Percentiles rank a stretch among this genome's conserved stretches.
Evolutionary conservation across 2,329 filamentous ascomycete species (phyloP).

Genomic region (Fusarium buharicum): DNA sequence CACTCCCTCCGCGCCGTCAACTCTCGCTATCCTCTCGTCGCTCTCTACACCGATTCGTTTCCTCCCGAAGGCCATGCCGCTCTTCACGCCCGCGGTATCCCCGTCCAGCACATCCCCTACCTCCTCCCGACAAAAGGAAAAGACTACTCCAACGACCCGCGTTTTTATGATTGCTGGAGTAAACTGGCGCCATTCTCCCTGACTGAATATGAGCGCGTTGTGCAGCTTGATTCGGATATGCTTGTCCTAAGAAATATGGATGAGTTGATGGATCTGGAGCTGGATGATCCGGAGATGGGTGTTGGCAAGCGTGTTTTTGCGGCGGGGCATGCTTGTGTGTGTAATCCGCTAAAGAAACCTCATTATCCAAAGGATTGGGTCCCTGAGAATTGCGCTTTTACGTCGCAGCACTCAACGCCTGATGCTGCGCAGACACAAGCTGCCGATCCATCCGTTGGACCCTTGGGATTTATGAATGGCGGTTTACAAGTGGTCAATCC

Average conservation of each 20-base stretch:
- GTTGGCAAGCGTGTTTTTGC: constrained; percentile 75
- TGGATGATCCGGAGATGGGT: constrained; percentile 62
- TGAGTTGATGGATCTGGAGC: constrained; percentile 84
- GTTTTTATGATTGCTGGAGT: constrained; percentile 91
- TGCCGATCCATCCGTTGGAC: constrained; percentile 57
- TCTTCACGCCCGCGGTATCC: constrained; percentile 75
- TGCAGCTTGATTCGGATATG: constrained; percentile 92
- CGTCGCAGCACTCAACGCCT: constrained; percentile 61
- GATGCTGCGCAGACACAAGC: constrained; percentile 58
- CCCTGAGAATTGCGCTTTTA: constrained; percentile 68
- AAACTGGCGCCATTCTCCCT: constrained; percentile 85
- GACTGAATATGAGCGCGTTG: constrained; percentile 79
- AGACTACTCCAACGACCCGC: constrained; percentile 79
- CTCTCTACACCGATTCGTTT: constrained; percentile 83
- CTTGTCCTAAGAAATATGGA: constrained; percentile 86
- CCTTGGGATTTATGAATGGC: constrained; percentile 60
- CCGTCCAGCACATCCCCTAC: constrained; percentile 75
- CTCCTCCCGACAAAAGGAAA: constrained; percentile 73
- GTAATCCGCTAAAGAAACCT: constrained; percentile 80
- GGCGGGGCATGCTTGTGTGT: constrained; percentile 84
- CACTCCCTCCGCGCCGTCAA: constrained; percentile 74
- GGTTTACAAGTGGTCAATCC: constrained; percentile 69
- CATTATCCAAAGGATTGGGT: constrained; percentile 82
- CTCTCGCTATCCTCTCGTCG: constrained; percentile 81
- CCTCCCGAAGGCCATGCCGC: constrained; percentile 74